Conservation (phyloP, 225 moss, liverwort and hornwort species). For the Pleurozium schreberi region DNA sequence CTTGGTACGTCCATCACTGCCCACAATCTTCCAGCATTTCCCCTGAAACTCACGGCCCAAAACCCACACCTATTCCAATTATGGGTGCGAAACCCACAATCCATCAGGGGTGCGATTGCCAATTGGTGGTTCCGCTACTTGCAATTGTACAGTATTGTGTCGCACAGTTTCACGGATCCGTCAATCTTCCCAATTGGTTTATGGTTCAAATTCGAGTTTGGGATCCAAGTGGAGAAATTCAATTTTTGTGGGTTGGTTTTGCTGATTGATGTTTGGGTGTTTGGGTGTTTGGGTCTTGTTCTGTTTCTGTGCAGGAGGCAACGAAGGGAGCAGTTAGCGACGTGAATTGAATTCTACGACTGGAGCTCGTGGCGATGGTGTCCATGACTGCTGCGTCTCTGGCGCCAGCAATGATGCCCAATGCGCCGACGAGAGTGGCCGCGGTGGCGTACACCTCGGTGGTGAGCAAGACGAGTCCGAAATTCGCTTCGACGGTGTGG, state of each 20-base stretch:
- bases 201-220: background rate
- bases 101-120: background rate
- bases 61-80: background rate
- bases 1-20: background rate
- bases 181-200: background rate
- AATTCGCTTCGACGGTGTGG: slow-evolving; percentile 9
- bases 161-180: background rate
- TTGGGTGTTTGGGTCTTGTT: background rate
- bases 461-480: background rate
- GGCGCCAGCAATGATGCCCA: background rate
- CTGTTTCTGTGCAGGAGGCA: background rate
- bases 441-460: background rate
- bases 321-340: background rate
- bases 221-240: too few species aligned
- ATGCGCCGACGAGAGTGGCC: background rate
- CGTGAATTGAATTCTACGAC: background rate
- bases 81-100: background rate
- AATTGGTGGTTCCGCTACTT: background rate
- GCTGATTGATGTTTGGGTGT: background rate
- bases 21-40: background rate
- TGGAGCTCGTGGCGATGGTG: background rate
- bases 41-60: background rate
- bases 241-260: background rate
- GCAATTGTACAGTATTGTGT: background rate
- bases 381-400: slow-evolving; percentile 9